These are phyloP conservation scores for Chloropicon primus DNA, from an alignment of 139 green algal species.

Conservation along the genomic window DNA sequence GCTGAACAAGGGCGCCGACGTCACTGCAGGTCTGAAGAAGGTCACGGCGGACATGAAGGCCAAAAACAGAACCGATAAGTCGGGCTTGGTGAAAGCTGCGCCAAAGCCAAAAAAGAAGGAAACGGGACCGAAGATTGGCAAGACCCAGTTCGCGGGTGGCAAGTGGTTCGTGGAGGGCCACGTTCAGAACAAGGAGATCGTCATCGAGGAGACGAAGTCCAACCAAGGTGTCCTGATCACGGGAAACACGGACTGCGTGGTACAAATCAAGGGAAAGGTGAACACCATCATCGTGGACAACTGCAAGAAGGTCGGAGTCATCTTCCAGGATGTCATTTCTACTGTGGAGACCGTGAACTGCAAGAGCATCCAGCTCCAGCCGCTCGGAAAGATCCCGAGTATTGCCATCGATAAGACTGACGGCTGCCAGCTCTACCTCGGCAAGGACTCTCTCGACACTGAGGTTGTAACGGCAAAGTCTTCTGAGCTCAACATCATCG, in stretches of 20 bases:
- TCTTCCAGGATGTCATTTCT: constrained; percentile 71
- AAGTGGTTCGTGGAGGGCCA: constrained; percentile 84
- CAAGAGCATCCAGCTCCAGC: constrained; percentile 34
- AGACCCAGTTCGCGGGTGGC: constrained; percentile 24
- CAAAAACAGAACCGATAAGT: constrained; percentile 73
- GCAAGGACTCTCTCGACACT: constrained; percentile 18
- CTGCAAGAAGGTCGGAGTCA: constrained; percentile 59
- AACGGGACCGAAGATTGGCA: constrained; percentile 5
- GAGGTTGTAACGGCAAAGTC: constrained; percentile 68
- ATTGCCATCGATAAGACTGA: constrained; percentile 82
- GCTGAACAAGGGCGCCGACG: constrained; percentile 53
- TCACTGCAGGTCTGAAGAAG: constrained; percentile 70
- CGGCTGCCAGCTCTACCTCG: constrained; percentile 70
- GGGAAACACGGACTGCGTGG: constrained; percentile 52
- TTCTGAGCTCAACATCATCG: constrained; percentile 66
- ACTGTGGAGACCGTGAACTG: constrained; percentile 79
- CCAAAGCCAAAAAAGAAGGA: neutral
- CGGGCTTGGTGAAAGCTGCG: constrained; percentile 34
- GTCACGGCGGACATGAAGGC: constrained; percentile 94
- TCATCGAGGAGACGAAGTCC: constrained; percentile 48
- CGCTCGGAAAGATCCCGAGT: constrained; percentile 55
- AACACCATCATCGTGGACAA: constrained; percentile 88
- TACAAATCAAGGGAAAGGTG: constrained; percentile 56
- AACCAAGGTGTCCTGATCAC: constrained; percentile 86
- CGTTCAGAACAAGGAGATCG: constrained; percentile 34